phyloP scores from a whole-genome alignment of 352 stramenopile genomes.

The Albugo laibachii region DNA sequence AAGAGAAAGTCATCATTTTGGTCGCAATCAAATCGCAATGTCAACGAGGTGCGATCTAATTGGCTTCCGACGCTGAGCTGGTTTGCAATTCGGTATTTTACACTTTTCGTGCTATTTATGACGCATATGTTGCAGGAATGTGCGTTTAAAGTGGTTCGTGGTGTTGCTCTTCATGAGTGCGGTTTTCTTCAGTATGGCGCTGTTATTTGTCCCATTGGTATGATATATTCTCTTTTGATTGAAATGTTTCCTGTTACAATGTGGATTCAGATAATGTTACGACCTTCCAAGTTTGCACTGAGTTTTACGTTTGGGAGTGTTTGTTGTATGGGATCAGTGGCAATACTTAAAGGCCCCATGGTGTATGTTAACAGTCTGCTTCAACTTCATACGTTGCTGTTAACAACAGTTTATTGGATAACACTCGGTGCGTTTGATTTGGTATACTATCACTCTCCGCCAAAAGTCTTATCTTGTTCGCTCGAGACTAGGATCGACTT shows the following conservation, averaged over 20 bases:
- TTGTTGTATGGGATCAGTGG: constrained; percentile 48
- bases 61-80: neutral
- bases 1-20: too few species aligned
- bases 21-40: too few species aligned
- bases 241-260: neutral
- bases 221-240: neutral
- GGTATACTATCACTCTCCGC: neutral
- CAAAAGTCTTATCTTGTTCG: neutral
- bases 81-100: neutral
- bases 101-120: neutral
- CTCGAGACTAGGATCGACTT: constrained; percentile 22
- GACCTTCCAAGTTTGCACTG: constrained; percentile 63
- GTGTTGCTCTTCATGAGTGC: constrained; percentile 36
- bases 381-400: constrained; percentile 33
- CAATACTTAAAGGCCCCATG: constrained; percentile 50
- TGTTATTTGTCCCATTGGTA: constrained; percentile 49
- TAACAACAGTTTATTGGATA: constrained; percentile 47
- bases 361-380: constrained; percentile 32
- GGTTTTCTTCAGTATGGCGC: constrained; percentile 71
- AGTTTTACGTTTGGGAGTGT: constrained; percentile 69
- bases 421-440: constrained; percentile 26
- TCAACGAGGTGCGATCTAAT: too few species aligned
- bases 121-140: constrained; percentile 17
- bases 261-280: constrained; percentile 36
- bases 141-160: constrained; percentile 71